phyloP scores from a whole-genome alignment of 495 filamentous ascomycete genomes.

The Ramalina intermedia region DNA sequence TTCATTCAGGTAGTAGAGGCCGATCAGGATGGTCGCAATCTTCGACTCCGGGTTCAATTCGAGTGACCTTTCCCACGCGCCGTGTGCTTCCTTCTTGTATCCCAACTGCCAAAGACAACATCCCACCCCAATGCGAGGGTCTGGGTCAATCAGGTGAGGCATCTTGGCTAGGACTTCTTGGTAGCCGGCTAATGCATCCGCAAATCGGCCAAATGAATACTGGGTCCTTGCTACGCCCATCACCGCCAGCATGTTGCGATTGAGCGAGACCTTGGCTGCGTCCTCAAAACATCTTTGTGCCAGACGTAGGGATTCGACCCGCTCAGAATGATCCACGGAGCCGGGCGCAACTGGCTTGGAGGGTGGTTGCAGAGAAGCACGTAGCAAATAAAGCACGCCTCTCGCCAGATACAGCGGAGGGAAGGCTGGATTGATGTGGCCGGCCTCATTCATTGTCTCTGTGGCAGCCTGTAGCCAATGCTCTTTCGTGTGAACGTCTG shows the following conservation, averaged over 20 bases:
- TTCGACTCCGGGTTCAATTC: slow-evolving; percentile 84
- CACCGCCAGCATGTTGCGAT: slow-evolving; percentile 78
- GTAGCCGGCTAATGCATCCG: slow-evolving; percentile 69
- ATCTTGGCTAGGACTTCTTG: slow-evolving; percentile 72
- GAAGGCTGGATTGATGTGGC: slow-evolving; percentile 82
- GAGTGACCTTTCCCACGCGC: slow-evolving; percentile 76
- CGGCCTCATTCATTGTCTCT: slow-evolving; percentile 79
- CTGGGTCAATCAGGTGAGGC: slow-evolving; percentile 82
- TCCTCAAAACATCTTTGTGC: slow-evolving; percentile 89
- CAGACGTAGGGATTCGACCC: slow-evolving; percentile 62
- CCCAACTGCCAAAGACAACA: slow-evolving; percentile 93
- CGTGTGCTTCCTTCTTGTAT: slow-evolving; percentile 79
- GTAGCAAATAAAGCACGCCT: slow-evolving; percentile 75
- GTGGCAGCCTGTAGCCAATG: slow-evolving; percentile 85
- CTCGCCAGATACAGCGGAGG: slow-evolving; percentile 82
- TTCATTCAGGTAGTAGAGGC: slow-evolving; percentile 71
- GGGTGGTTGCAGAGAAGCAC: slow-evolving; percentile 67
- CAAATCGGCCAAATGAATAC: slow-evolving; percentile 69
- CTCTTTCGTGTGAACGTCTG: slow-evolving; percentile 80
- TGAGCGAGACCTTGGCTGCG: slow-evolving; percentile 65
- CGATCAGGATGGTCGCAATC: slow-evolving; percentile 77
- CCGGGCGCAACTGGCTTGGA: slow-evolving; percentile 47
- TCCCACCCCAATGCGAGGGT: slow-evolving; percentile 87
- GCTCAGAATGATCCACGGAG: slow-evolving; percentile 54
- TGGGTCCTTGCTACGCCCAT: slow-evolving; percentile 74